Evolutionary conservation across 139 green algal species (phyloP), one percentile per base, ranked within the genome.

Genomic region (Volvox africanus): DNA sequence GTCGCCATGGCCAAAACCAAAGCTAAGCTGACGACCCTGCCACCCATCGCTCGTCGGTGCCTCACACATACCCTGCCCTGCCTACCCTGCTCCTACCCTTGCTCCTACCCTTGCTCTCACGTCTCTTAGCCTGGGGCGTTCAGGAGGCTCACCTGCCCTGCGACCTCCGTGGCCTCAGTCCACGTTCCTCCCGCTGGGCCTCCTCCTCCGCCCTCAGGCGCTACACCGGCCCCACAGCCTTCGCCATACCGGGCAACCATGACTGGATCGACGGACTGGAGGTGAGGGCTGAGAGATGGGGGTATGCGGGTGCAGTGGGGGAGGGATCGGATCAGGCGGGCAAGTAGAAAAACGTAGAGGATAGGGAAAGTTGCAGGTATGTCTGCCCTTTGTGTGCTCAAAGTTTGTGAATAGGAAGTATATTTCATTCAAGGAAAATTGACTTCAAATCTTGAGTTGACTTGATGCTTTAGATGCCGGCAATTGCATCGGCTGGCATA

Each of bases 251-350:
- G 0, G 97, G 97, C 37, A 97, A 97, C 91, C 87, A 92, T 82
- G 96, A 98, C 95, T 97, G 95, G 96, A 96, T 97, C 76, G 97
- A 99, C 83, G 97, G 97, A 0, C 89, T 99, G 89, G 96, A 98
- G 85, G 85, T 89, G 44, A 0, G 85, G 65, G 11, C 65, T 9
- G 44, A 55, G 65, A 12, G 11, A 9, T 73, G 5, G 65, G 65
- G 65, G 24, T 9, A 73, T 11, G 65, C 21, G 11, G 65, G 65
- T 24, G 65, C 2, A 28, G 11, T 73, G 44, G 44, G 44, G 44
- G 44, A 55, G 44, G 5, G 5, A 9, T 55, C 44, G 44, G 44
- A 9, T 5, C 5, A 55, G 44, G 44, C 5, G 44, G 44, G 44
- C 5, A 55, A 55, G 44, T 5, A 9, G 44, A 9, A 9, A 55